A percentile compares a stretch with the other conserved stretches of the same genome.
Evolutionary conservation across 2,329 filamentous ascomycete genomes (phyloP).

Genomic region (Dryadomyces quercivorus): DNA sequence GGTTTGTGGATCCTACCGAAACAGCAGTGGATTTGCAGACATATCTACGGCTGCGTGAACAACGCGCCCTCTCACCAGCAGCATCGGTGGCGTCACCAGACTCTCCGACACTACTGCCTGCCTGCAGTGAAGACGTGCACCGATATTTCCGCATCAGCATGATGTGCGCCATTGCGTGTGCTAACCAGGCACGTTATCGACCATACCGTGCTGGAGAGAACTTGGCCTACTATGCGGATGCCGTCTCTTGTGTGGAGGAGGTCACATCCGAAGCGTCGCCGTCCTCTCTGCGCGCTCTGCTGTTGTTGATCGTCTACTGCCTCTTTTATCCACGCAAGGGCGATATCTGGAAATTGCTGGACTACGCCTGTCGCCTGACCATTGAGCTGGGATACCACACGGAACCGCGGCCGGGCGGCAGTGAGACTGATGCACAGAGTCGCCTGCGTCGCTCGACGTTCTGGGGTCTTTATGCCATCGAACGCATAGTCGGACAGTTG

Average conservation of each 20-base stretch:
- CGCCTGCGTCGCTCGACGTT: constrained; percentile 16
- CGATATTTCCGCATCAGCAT: constrained; percentile 20
- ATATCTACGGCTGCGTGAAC: constrained; percentile 11
- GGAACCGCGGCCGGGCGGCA: constrained; percentile 7
- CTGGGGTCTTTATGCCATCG: constrained; percentile 24
- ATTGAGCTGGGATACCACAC: constrained; percentile 22
- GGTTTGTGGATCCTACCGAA: constrained; percentile 16
- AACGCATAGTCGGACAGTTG: constrained; percentile 23
- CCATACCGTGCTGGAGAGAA: constrained; percentile 10
- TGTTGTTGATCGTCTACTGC: constrained; percentile 11
- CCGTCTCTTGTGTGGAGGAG: constrained; percentile 9
- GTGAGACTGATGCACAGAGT: background rate
- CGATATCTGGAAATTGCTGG: constrained; percentile 12
- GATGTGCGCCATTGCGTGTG: constrained; percentile 20
- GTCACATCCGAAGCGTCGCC: constrained; percentile 11
- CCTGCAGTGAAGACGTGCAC: constrained; percentile 16
- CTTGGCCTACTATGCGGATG: constrained; percentile 8
- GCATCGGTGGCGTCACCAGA: background rate
- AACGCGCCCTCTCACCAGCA: background rate
- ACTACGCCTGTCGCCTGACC: constrained; percentile 11
- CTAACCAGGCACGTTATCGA: constrained; percentile 17
- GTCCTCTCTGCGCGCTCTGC: constrained; percentile 9
- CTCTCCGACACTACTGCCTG: background rate
- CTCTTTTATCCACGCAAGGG: constrained; percentile 11
- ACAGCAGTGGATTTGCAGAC: constrained; percentile 13